Evolutionary conservation across 495 filamentous ascomycete species (phyloP).

Genomic region (Penicillium simplicissimum): DNA sequence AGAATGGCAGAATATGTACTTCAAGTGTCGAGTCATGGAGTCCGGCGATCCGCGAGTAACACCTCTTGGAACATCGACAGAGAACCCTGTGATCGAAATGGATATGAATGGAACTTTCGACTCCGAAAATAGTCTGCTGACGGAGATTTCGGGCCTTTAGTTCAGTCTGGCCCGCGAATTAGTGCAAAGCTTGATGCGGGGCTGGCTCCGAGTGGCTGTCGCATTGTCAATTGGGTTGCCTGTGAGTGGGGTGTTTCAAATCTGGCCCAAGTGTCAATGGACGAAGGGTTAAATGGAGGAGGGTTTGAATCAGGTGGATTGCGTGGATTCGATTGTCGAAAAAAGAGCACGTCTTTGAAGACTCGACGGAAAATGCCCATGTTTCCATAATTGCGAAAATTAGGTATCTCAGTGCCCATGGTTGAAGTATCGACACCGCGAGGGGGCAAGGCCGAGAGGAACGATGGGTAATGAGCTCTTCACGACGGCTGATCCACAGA

Average conservation of each 20-base stretch:
- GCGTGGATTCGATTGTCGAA: not conserved
- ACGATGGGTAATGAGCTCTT: not conserved
- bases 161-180: not conserved
- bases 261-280: not conserved
- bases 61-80: not conserved
- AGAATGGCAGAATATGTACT: not conserved
- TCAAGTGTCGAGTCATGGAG: not conserved
- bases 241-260: constrained; percentile 6
- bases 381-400: not conserved
- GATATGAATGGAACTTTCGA: not conserved
- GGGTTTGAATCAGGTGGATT: no score
- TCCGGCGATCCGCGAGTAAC: not conserved
- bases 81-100: not conserved
- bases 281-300: not conserved
- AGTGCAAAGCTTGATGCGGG: constrained; percentile 8
- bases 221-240: constrained; percentile 5
- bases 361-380: not conserved
- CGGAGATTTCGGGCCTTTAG: not conserved
- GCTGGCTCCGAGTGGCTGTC: not conserved
- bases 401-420: not conserved
- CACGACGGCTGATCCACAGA: not conserved
- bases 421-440: not conserved
- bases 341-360: not conserved
- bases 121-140: constrained; percentile 8
- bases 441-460: not conserved